phyloP scores from a whole-genome alignment of 1,284 basidiomycete species.

The Ganoderma meredithae region DNA sequence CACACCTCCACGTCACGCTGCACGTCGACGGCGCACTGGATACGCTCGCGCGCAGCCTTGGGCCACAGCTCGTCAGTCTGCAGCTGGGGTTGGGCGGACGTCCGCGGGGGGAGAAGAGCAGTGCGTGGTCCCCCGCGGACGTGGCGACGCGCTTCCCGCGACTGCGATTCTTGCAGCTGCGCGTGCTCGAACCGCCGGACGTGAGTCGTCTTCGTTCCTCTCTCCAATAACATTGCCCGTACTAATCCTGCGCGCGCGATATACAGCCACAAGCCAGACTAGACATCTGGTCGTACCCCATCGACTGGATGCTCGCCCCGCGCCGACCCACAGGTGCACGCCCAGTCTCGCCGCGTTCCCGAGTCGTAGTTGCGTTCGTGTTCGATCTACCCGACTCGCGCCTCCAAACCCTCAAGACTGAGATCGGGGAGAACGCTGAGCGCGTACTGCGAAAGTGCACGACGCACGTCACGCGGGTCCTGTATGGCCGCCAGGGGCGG shows the following conservation, averaged over 20 bases:
- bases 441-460: slow-evolving; percentile 7
- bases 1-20: slow-evolving; percentile 10
- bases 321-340: background rate
- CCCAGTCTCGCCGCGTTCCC: background rate
- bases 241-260: background rate
- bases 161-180: background rate
- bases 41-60: background rate
- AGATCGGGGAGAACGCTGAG: background rate
- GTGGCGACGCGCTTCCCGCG: background rate
- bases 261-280: background rate
- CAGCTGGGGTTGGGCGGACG: background rate
- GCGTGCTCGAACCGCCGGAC: background rate
- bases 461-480: slow-evolving; percentile 7
- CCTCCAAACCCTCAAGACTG: background rate
- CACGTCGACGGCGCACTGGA: background rate
- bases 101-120: too few relatives aligned
- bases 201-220: background rate
- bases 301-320: slow-evolving; percentile 1
- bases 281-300: background rate
- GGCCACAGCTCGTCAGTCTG: slow-evolving; percentile 11
- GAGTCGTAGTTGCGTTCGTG: slow-evolving; percentile 2
- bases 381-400: background rate
- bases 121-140: slow-evolving; percentile 2
- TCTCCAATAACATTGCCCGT: background rate
- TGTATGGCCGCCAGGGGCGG: slow-evolving; percentile 7